Evolutionary conservation across 805 yeast species (phyloP), one percentile per base, ranked within the genome.

Genomic region (Candida piceae): DNA sequence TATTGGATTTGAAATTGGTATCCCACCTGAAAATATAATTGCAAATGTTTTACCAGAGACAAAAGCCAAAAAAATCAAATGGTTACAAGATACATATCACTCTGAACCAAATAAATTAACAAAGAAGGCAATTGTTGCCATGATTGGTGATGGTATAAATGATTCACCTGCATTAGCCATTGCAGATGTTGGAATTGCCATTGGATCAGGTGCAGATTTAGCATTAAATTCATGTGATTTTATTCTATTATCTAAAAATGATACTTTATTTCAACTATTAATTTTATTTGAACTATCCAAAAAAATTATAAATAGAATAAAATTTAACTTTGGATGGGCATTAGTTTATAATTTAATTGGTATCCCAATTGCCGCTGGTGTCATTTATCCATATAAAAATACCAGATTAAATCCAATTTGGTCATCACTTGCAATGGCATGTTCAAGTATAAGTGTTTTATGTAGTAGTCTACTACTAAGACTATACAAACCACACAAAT

Each of bases 91-190:
- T 28, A 63, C 72, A 3, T 67, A 54, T 30, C 55, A 56, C 29
- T 36, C 55, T 10, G 43, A 40, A 4, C 30, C 35, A 6, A 45
- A 41, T 25, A 36, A 25, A 20, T 37, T 40, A 23, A 46, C 38
- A 20, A 52, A 12, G 48, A 53, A 35, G 15, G 49, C 55, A 29
- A 50, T 73, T 16, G 80, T 78, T 3, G 88, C 86, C 0, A 82
- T 84, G 89, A 80, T 84, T 7, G 93, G 93, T 8, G 93, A 84
- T 50, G 93, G 93, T 16, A 77, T 84, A 23, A 84, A 84, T 54
- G 93, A 84, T 57, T 87, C 93, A 0, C 90, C 90, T 1, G 86
- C 93, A 0, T 62, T 84, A 35, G 73, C 87, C 4, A 64, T 73
- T 1, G 86, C 93, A 1, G 86, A 82, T 59, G 78, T 84, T 16